Evolutionary conservation across 1,284 basidiomycete genomes (phyloP).

Genomic region (Heterobasidion parviporum): DNA sequence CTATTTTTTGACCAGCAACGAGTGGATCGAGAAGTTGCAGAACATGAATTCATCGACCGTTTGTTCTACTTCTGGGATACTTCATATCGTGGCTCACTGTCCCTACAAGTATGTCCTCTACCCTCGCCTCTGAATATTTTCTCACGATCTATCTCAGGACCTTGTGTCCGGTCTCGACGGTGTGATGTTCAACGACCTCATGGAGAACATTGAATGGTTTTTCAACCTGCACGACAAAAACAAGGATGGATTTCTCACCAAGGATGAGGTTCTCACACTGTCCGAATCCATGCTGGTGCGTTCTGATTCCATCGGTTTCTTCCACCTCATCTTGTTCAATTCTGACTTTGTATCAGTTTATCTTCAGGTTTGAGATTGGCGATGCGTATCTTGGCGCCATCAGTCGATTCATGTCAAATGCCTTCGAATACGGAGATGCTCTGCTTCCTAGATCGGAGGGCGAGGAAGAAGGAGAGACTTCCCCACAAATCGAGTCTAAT

Average conservation of each 20-base stretch:
- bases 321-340: neutral
- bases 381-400: slow-evolving; percentile 95
- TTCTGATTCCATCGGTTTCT: neutral
- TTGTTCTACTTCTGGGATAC: slow-evolving; percentile 91
- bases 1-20: slow-evolving; percentile 47
- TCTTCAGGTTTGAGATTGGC: slow-evolving; percentile 96
- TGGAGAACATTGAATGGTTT: slow-evolving; percentile 99
- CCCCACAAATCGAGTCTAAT: slow-evolving; percentile 50
- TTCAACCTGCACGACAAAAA: slow-evolving; percentile 96
- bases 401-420: slow-evolving; percentile 93
- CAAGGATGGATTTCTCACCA: slow-evolving; percentile 89
- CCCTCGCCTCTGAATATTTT: slow-evolving; percentile 4
- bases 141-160: slow-evolving; percentile 45
- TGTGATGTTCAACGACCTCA: slow-evolving; percentile 93
- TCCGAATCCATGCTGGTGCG: slow-evolving; percentile 89
- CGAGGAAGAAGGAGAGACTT: slow-evolving; percentile 30
- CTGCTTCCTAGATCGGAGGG: slow-evolving; percentile 48
- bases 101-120: slow-evolving; percentile 44
- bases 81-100: slow-evolving; percentile 72
- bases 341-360: slow-evolving; percentile 53
- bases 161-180: slow-evolving; percentile 84
- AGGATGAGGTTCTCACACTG: slow-evolving; percentile 92
- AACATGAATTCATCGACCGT: slow-evolving; percentile 77
- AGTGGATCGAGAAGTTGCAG: slow-evolving; percentile 69
- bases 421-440: slow-evolving; percentile 93